Evolutionary conservation across 2,329 filamentous ascomycete species (phyloP).

Genomic region (Cladosporium sp.): DNA sequence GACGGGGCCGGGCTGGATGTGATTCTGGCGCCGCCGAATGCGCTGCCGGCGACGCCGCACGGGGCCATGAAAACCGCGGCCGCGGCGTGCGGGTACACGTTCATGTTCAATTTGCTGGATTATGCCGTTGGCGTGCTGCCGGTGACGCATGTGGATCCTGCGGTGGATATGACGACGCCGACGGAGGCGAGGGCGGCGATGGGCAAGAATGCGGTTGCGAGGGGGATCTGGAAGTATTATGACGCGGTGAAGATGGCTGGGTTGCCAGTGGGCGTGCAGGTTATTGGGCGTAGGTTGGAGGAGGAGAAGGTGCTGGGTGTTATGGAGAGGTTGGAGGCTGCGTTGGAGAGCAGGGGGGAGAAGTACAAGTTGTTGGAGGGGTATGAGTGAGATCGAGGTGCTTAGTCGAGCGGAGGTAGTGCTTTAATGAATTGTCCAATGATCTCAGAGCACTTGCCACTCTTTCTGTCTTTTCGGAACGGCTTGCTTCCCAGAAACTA

Average conservation of each 20-base stretch:
- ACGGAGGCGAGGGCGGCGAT: constrained; percentile 57
- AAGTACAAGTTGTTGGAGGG: constrained; percentile 45
- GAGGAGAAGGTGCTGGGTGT: constrained; percentile 81
- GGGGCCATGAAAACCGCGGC: constrained; percentile 80
- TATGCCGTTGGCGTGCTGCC: constrained; percentile 79
- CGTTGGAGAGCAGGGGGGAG: constrained; percentile 52
- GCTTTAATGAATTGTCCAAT: too few relatives aligned
- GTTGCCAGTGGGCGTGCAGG: constrained; percentile 77
- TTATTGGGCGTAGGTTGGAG: constrained; percentile 71
- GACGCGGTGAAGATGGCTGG: constrained; percentile 78
- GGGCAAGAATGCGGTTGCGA: constrained; percentile 62
- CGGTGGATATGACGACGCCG: constrained; percentile 58
- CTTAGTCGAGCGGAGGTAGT: too few relatives aligned
- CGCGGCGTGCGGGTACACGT: constrained; percentile 85
- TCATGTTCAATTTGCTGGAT: constrained; percentile 86
- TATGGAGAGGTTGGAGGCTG: constrained; percentile 73
- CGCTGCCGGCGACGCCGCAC: constrained; percentile 82
- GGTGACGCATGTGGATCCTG: constrained; percentile 73
- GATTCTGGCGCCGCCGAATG: constrained; percentile 77
- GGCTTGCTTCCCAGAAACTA: too few relatives aligned
- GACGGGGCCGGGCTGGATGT: constrained; percentile 55
- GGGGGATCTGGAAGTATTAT: constrained; percentile 80
- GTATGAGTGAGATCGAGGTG: not conserved
- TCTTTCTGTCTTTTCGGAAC: too few relatives aligned
- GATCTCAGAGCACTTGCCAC: too few relatives aligned